Conservation (phyloP, 768 basidiomycete genomes). For the Hemileccinum rubropunctum region DNA sequence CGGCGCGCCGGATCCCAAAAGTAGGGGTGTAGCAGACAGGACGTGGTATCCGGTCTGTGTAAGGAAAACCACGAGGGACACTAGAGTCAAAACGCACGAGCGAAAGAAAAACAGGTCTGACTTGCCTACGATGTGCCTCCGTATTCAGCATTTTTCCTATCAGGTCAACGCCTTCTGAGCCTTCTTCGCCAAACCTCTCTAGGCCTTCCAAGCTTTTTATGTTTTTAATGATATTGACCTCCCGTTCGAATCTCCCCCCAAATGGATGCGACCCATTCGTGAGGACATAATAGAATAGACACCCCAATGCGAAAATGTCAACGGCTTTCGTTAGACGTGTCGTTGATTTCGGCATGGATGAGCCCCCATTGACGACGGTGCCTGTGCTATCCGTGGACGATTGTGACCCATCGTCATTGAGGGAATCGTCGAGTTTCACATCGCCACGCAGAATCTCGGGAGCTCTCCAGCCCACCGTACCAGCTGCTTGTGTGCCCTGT, state of each 20-base stretch:
- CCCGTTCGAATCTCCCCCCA: conserved; percentile 90
- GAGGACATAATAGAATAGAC: conserved; percentile 90
- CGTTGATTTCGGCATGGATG: conserved; percentile 29
- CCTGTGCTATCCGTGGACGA: conserved; percentile 65
- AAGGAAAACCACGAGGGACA: neutral
- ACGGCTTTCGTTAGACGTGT: conserved; percentile 90
- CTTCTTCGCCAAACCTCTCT: conserved; percentile 87
- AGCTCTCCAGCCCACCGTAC: conserved; percentile 96
- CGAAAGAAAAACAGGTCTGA: conserved; percentile 4
- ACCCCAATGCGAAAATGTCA: conserved; percentile 95
- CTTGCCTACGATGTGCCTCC: conserved; percentile 72
- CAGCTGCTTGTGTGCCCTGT: conserved; percentile 85
- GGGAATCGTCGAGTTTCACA: conserved; percentile 82
- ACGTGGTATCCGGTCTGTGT: conserved; percentile 79
- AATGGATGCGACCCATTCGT: conserved; percentile 92
- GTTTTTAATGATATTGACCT: conserved; percentile 89
- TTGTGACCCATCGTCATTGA: conserved; percentile 60
- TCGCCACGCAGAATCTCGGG: conserved; percentile 95
- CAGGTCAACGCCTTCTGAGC: conserved; percentile 83
- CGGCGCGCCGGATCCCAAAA: conserved; percentile 92
- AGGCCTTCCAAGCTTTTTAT: conserved; percentile 67
- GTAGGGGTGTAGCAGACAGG: conserved; percentile 90
- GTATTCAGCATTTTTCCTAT: conserved; percentile 77
- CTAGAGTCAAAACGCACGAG: conserved; percentile 3
- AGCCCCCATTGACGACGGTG: conserved; percentile 36